phyloP scores from a whole-genome alignment of 2,329 filamentous ascomycete genomes.

The Colletotrichum euphorbiae region DNA sequence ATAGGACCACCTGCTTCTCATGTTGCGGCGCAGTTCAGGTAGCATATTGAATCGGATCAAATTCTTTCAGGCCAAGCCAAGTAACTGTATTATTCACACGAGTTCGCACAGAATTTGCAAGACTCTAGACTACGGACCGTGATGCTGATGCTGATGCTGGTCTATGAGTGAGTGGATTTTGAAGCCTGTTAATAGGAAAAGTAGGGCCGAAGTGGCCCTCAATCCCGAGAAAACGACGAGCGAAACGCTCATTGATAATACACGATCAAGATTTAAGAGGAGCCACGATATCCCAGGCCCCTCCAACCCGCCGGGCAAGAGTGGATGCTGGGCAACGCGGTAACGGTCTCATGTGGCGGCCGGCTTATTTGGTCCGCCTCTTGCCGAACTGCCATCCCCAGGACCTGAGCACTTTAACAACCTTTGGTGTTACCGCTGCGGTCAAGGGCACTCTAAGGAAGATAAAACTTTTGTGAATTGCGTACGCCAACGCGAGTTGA shows the following conservation, averaged over 20 bases:
- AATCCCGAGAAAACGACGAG: slow-evolving; percentile 25
- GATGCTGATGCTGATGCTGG: slow-evolving; percentile 20
- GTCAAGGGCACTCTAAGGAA: slow-evolving; percentile 95
- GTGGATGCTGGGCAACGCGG: not conserved
- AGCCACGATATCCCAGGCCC: slow-evolving; percentile 5
- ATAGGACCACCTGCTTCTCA: slow-evolving; percentile 5
- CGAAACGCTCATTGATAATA: slow-evolving; percentile 21
- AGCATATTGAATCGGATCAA: slow-evolving; percentile 23
- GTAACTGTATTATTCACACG: slow-evolving; percentile 21
- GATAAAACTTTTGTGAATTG: slow-evolving; percentile 97
- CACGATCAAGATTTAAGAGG: slow-evolving; percentile 22
- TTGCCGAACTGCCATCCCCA: slow-evolving; percentile 98
- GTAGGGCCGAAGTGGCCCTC: slow-evolving; percentile 13
- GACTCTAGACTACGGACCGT: slow-evolving; percentile 1
- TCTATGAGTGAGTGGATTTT: slow-evolving; percentile 38
- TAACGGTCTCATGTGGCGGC: slow-evolving; percentile 7
- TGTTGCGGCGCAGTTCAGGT: slow-evolving; percentile 27
- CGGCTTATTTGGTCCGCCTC: slow-evolving; percentile 42
- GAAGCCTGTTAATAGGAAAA: slow-evolving; percentile 24
- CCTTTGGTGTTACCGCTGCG: slow-evolving; percentile 89
- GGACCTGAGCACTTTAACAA: slow-evolving; percentile 86
- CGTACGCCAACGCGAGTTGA: slow-evolving; percentile 92
- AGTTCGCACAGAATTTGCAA: slow-evolving; percentile 21
- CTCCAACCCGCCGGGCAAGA: slow-evolving; percentile 17
- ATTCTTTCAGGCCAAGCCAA: slow-evolving; percentile 35